Evolutionary conservation across 495 filamentous ascomycete genomes (phyloP).

Genomic region (Podospora sp.): DNA sequence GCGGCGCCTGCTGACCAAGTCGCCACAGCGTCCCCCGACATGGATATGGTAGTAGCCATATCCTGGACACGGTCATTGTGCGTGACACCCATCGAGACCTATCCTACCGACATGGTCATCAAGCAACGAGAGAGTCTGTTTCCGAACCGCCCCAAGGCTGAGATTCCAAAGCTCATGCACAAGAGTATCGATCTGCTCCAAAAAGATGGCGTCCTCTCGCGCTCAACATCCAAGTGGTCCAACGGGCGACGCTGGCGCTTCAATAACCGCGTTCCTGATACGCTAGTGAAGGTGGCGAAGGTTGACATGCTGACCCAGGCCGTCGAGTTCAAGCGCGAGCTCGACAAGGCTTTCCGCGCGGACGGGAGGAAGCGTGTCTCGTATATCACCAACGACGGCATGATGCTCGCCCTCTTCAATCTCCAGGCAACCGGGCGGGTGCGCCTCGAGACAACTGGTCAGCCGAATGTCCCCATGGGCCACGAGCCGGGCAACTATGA

Average conservation of each 20-base stretch:
- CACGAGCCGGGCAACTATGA: constrained; percentile 72
- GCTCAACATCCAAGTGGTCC: constrained; percentile 56
- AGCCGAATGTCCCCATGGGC: constrained; percentile 71
- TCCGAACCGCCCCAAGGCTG: constrained; percentile 37
- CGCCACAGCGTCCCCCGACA: neutral
- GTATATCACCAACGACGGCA: constrained; percentile 62
- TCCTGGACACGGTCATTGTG: constrained; percentile 40
- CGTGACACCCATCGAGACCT: constrained; percentile 39
- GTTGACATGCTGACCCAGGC: constrained; percentile 55
- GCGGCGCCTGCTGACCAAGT: constrained; percentile 26
- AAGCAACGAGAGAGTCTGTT: constrained; percentile 41
- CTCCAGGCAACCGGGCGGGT: constrained; percentile 64
- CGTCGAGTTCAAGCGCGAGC: constrained; percentile 57
- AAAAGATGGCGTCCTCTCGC: constrained; percentile 60
- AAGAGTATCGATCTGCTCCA: constrained; percentile 61
- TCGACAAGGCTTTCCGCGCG: constrained; percentile 57
- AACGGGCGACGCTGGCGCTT: constrained; percentile 60
- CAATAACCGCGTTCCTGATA: constrained; percentile 56
- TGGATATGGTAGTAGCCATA: constrained; percentile 32
- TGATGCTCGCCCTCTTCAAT: constrained; percentile 70
- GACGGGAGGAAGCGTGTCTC: constrained; percentile 41
- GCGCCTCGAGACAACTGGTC: constrained; percentile 55
- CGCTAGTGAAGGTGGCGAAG: constrained; percentile 52
- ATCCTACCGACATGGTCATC: constrained; percentile 40
- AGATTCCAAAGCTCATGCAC: constrained; percentile 49